Conservation (phyloP, 2,329 filamentous ascomycete genomes). For the Epichloe sp. region DNA sequence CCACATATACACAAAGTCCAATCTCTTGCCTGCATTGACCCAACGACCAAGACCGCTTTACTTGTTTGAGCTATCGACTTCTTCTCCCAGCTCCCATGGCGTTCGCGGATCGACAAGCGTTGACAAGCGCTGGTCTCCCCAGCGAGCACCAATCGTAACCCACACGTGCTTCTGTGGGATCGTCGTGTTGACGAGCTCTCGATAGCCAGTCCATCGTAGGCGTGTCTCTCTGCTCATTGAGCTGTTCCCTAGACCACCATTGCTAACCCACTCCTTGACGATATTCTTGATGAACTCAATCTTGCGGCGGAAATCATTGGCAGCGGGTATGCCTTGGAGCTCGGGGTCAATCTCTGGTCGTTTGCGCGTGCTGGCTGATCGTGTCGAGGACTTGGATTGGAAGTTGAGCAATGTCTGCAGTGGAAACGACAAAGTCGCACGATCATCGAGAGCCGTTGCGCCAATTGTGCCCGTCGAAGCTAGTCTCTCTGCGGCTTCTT, state of each 20-base stretch:
- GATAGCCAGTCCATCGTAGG: slow-evolving; percentile 44
- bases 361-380: slow-evolving; percentile 34
- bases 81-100: slow-evolving; percentile 37
- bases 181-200: slow-evolving; percentile 39
- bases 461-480: slow-evolving; percentile 52
- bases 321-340: slow-evolving; percentile 50
- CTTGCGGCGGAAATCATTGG: slow-evolving; percentile 63
- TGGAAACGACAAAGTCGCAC: slow-evolving; percentile 58
- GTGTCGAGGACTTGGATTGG: slow-evolving; percentile 32
- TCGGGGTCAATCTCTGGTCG: slow-evolving; percentile 48
- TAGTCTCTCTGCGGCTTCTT: slow-evolving; percentile 56
- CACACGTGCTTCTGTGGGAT: slow-evolving; percentile 51
- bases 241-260: slow-evolving; percentile 57
- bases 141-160: slow-evolving; percentile 53
- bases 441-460: slow-evolving; percentile 55
- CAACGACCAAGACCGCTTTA: slow-evolving; percentile 6
- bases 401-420: slow-evolving; percentile 64
- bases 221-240: slow-evolving; percentile 41
- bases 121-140: slow-evolving; percentile 42
- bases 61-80: slow-evolving; percentile 26
- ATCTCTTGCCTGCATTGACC: background rate
- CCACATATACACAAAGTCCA: background rate
- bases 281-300: slow-evolving; percentile 58
- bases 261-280: slow-evolving; percentile 56
- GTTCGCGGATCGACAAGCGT: slow-evolving; percentile 42